A percentile compares a stretch with the other conserved stretches of the same genome.
These are phyloP conservation scores for Mrakia frigida DNA, from an alignment of 768 basidiomycete species.

Conservation along the genomic window DNA sequence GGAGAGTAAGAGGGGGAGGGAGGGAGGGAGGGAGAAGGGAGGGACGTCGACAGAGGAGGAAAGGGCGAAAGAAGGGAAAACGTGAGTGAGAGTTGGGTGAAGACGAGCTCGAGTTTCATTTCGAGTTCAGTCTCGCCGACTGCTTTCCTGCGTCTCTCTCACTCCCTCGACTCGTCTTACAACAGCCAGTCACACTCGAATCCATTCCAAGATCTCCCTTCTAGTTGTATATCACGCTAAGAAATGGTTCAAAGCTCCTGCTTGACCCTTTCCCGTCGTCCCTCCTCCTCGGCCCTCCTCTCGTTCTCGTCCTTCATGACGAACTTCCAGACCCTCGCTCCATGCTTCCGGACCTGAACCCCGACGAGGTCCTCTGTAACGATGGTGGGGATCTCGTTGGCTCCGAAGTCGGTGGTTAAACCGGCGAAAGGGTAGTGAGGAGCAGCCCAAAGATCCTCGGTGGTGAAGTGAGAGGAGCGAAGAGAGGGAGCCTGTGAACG, in stretches of 20 bases:
- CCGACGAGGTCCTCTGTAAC: not conserved
- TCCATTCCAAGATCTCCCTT: not conserved
- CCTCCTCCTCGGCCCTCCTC: constrained; percentile 2
- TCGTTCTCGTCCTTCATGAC: not conserved
- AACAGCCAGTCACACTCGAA: not conserved
- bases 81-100: not conserved
- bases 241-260: not conserved
- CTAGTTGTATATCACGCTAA: not conserved
- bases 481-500: not conserved
- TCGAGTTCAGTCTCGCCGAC: not conserved
- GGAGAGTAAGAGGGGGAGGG: not conserved
- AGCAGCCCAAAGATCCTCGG: constrained; percentile 24
- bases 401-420: constrained; percentile 2
- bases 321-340: constrained; percentile 26
- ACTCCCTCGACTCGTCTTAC: too few species aligned
- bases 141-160: too few species aligned
- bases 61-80: not conserved
- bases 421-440: constrained; percentile 10
- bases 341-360: constrained; percentile 20
- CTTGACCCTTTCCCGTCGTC: not conserved
- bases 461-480: not conserved
- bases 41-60: not conserved
- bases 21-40: not conserved
- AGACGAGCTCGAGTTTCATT: not conserved
- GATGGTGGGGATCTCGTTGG: not conserved